Conservation (phyloP, 1,139 yeast species). For the Magnusiomyces paraingens region DNA sequence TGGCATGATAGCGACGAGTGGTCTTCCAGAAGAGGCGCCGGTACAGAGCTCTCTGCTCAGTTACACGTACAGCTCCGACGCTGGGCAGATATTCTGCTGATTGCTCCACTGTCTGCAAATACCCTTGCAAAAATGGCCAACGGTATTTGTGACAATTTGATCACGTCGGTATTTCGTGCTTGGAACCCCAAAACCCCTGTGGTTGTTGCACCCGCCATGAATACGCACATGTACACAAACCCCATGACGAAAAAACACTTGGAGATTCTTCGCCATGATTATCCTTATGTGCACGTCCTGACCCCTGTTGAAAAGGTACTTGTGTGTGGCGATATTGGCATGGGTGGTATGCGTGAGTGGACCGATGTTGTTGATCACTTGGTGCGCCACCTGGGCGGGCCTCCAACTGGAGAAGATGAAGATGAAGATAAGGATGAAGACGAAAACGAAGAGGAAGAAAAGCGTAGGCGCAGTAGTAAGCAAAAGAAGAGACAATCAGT, state of each 20-base stretch:
- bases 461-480: neutral
- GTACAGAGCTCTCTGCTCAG: constrained; percentile 47
- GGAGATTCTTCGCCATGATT: constrained; percentile 50
- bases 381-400: constrained; percentile 42
- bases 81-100: constrained; percentile 91
- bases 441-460: constrained; percentile 8
- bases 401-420: constrained; percentile 33
- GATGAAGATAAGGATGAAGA: constrained; percentile 33
- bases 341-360: constrained; percentile 99
- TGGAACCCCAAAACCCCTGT: constrained; percentile 91
- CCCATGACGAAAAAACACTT: constrained; percentile 87
- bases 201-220: constrained; percentile 94
- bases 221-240: constrained; percentile 91
- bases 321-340: constrained; percentile 94
- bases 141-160: constrained; percentile 83
- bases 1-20: constrained; percentile 96
- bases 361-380: constrained; percentile 78
- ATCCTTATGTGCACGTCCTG: constrained; percentile 70
- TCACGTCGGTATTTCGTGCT: constrained; percentile 74
- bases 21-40: constrained; percentile 46
- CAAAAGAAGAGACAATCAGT: neutral
- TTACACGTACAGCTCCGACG: constrained; percentile 82
- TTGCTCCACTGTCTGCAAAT: constrained; percentile 93
- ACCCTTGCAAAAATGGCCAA: constrained; percentile 84
- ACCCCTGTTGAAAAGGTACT: constrained; percentile 90